These are phyloP conservation scores for Phaeosphaeriaceae sp. DNA, from an alignment of 2,329 filamentous ascomycete genomes.

Conservation along the genomic window DNA sequence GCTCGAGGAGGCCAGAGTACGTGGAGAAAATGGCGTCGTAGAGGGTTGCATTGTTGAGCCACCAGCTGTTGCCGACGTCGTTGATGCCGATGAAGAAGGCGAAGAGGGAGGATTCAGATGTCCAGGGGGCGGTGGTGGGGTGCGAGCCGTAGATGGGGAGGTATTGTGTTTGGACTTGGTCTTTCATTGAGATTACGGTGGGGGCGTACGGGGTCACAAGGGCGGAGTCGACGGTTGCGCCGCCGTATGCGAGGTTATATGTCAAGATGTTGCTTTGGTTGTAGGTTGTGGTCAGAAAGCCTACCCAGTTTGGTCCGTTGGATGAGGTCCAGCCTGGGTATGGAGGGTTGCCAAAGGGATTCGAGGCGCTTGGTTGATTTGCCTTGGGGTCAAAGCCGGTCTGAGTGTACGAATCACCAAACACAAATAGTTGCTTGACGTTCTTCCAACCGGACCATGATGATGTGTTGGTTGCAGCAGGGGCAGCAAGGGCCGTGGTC, in stretches of 20 bases:
- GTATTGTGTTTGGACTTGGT: slow-evolving; percentile 58
- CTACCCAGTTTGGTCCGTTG: slow-evolving; percentile 65
- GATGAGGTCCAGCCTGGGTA: slow-evolving; percentile 53
- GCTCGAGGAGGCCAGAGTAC: slow-evolving; percentile 47
- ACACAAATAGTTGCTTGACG: slow-evolving; percentile 45
- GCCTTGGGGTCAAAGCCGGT: slow-evolving; percentile 64
- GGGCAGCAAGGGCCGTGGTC: slow-evolving; percentile 27
- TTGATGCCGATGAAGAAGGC: slow-evolving; percentile 65
- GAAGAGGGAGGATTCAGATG: slow-evolving; percentile 54
- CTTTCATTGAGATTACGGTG: slow-evolving; percentile 58
- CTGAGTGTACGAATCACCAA: slow-evolving; percentile 66
- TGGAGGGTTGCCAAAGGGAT: slow-evolving; percentile 68
- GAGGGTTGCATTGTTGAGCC: slow-evolving; percentile 43
- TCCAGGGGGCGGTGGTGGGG: slow-evolving; percentile 51
- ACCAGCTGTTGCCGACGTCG: slow-evolving; percentile 61
- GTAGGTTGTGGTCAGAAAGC: slow-evolving; percentile 49
- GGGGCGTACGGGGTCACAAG: slow-evolving; percentile 57
- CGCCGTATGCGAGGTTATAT: slow-evolving; percentile 61
- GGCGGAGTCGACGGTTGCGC: slow-evolving; percentile 51
- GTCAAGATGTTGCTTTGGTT: slow-evolving; percentile 55
- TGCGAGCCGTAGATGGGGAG: slow-evolving; percentile 50
- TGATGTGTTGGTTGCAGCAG: slow-evolving; percentile 15
- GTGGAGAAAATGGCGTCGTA: slow-evolving; percentile 46
- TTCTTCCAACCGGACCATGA: slow-evolving; percentile 42
- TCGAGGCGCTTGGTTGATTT: slow-evolving; percentile 59